Evolutionary conservation across 306 rosid genomes (phyloP), one percentile per base, ranked within the genome.

Genomic region (Ziziphus jujuba): DNA sequence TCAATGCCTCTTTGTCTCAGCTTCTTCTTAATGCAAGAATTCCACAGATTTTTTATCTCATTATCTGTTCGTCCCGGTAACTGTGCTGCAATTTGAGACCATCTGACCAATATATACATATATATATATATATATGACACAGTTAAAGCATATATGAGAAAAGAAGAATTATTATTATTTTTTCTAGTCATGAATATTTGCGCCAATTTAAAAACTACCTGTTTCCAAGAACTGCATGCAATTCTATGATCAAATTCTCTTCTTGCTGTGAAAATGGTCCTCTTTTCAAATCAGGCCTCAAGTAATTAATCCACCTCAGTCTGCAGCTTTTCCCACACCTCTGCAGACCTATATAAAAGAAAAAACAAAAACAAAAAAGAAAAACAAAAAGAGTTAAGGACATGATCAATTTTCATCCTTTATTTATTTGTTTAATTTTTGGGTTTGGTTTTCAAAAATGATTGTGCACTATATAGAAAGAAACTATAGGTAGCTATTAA

Each of bases 251-350:
- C 56, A 87, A 77, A 40, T 86, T 87, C 77, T 92, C 96, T 81
- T 92, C 98, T 56, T 87, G 87, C 44, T 77, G 89, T 7, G 97
- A 92, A 74, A 92, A 92, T 61, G 98, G 92, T 2, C 96, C 98
- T 81, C 96, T 89, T 69, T 92, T 92, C 85, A 92, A 86, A 81
- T 92, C 97, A 48, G 98, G 98, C 70, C 97, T 87, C 15, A 92
- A 85, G 65, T 92, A 92, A 70, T 92, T 92, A 55, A 89, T 92
- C 98, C 98, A 92, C 75, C 98, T 85, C 51, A 92, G 72, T 75
- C 98, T 86, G 78, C 98, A 92, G 65, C 98, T 92, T 79, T 89
- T 92, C 5, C 98, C 98, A 67, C 98, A 92, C 63, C 97, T 87
- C 33, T 89, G 97, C 67, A 92, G 72, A 51, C 96, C 98, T 92